Conservation (phyloP, 495 filamentous ascomycete species). For the Neurospora sp. region DNA sequence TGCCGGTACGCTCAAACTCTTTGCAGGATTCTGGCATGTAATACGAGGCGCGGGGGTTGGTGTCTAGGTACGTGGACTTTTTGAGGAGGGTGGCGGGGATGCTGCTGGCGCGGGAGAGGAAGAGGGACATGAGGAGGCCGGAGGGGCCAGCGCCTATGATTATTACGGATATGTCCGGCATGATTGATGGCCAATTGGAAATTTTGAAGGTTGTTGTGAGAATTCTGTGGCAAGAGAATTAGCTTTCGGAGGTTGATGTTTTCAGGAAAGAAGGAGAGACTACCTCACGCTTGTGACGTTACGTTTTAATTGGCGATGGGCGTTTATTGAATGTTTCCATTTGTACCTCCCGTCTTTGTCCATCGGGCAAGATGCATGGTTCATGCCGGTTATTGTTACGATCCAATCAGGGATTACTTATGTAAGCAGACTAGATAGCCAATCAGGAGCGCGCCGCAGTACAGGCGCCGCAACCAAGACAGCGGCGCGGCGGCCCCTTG, state of each 20-base stretch:
- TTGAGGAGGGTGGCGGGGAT: constrained; percentile 46
- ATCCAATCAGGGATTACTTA: no score
- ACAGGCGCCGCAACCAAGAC: no score
- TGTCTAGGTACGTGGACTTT: constrained; percentile 37
- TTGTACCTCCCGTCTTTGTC: neutral
- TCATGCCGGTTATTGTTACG: neutral
- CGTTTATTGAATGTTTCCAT: neutral
- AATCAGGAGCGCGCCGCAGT: no score
- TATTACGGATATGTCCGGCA: constrained; percentile 39
- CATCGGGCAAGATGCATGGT: neutral
- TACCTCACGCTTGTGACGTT: neutral
- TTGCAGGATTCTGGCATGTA: constrained; percentile 33
- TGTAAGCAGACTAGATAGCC: no score
- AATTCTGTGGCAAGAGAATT: no score
- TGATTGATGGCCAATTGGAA: no score
- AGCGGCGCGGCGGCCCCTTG: no score
- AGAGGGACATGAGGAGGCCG: constrained; percentile 42
- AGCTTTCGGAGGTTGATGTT: no score
- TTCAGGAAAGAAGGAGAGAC: neutral
- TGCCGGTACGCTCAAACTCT: constrained; percentile 39
- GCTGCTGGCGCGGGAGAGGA: constrained; percentile 44
- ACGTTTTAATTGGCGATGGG: neutral
- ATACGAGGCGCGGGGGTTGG: constrained; percentile 47
- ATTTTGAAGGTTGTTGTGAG: no score
- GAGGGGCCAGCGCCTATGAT: no score